phyloP scores from a whole-genome alignment of 2,329 filamentous ascomycete species.

The Plectosphaerella cucumerina region DNA sequence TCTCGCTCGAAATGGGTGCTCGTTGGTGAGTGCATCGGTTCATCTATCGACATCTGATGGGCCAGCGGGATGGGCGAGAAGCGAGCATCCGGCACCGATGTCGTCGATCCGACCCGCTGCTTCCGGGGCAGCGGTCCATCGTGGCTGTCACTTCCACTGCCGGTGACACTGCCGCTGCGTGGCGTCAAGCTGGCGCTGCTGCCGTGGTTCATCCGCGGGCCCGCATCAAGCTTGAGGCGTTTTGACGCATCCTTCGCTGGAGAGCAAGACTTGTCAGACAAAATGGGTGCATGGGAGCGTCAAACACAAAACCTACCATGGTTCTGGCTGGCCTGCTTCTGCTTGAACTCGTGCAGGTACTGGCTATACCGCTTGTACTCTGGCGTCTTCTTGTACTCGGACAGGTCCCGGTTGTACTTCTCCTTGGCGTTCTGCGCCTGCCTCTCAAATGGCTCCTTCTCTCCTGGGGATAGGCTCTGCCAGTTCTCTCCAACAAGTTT shows the following conservation, averaged over 20 bases:
- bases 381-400: constrained; percentile 72
- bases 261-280: background rate
- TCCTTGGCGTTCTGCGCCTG: constrained; percentile 72
- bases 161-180: constrained; percentile 32
- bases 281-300: background rate
- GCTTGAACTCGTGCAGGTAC: constrained; percentile 75
- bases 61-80: constrained; percentile 34
- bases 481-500: constrained; percentile 79
- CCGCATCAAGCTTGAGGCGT: constrained; percentile 40
- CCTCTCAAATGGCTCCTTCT: constrained; percentile 69
- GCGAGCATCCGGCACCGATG: constrained; percentile 41
- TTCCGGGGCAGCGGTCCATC: constrained; percentile 43
- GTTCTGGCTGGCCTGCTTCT: constrained; percentile 57
- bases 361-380: constrained; percentile 64
- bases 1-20: constrained; percentile 28
- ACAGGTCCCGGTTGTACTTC: constrained; percentile 67
- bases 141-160: constrained; percentile 41
- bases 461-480: constrained; percentile 63
- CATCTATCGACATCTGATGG: constrained; percentile 35
- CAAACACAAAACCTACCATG: constrained; percentile 40
- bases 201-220: constrained; percentile 27
- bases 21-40: constrained; percentile 38
- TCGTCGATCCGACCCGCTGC: constrained; percentile 43
- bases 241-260: constrained; percentile 46
- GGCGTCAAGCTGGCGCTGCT: constrained; percentile 37